Evolutionary conservation across 352 stramenopile genomes (phyloP), one percentile per base, ranked within the genome.

Genomic region (Pythium pectinolyticum): DNA sequence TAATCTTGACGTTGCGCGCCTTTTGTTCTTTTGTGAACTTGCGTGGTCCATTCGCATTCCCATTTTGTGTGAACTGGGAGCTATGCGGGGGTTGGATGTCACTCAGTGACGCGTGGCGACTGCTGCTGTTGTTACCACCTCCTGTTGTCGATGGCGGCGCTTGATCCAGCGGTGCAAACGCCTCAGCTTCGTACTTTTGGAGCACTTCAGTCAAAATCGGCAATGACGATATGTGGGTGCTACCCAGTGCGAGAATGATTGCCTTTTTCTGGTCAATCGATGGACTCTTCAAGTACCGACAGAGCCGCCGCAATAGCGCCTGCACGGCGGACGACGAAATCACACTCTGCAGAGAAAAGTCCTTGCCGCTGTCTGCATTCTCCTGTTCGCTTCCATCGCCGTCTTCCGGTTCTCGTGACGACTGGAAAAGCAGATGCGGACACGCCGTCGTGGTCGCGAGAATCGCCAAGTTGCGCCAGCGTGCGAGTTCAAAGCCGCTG

Each of bases 401-500:
- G 5, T 37, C 53, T 19, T 43, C 47, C 14, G 43, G 43, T 25
- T 22, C 35, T 8, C 35, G 19, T 31, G 50, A 3, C 7, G 40
- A 31, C 25, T 69, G 66, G 17, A 70, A 57, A 17, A 50, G 17
- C 1, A 87, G 40, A 6, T 75, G 74, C 2, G 69, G 64, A 61
- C 77, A 81, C 5, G 81, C 78, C 3, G 77, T 80, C 0, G 74
- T 43, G 11, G 80, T 87, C 15, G 79, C 70, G 2, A 94, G 45
- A 30, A 92, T 73, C 5, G 79, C 69, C 15, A 91, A 47, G 11
- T 92, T 90, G 6, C 84, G 62, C 84, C 84, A 94, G 25, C 83
- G 80, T 11, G 70, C 68, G 27, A 87, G 52, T 28, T 86, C 73
- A 53, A 69, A 66, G 30, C 43, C 39, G 10, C 17, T 52, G 12